Evolutionary conservation across 2,329 filamentous ascomycete genomes (phyloP), one percentile per base, ranked within the genome.

Genomic region (Nigrospora oryzae): DNA sequence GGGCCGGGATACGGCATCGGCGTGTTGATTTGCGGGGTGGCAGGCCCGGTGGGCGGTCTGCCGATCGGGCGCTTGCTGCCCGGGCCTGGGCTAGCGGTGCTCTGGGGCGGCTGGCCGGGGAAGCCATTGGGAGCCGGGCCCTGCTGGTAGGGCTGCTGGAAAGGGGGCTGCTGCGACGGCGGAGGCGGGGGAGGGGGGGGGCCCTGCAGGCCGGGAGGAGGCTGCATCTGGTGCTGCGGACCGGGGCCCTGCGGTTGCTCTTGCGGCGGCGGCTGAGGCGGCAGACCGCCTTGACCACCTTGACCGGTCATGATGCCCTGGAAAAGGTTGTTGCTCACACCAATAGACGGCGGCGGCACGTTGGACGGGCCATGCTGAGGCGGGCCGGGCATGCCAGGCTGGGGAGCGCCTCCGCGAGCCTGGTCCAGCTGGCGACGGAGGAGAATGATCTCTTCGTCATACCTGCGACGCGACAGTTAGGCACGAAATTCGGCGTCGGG

Each of bases 251-350:
- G 76, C 53, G 77, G 76, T 60, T 83, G 80, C 56, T 84, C 77
- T 65, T 83, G 81, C 56, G 79, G 77, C 38, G 67, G 66, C 30
- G 68, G 69, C 56, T 81, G 81, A 48, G 86, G 86, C 52, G 89
- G 89, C 55, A 95, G 83, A 51, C 86, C 89, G 56, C 84, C 86
- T 69, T 91, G 89, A 57, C 84, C 86, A 50, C 78, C 81, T 64
- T 83, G 82, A 52, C 91, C 91, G 45, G 90, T 82, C 88, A 98
- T 97, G 61, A 97, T 95, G 46, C 89, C 89, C 54, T 89, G 89
- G 61, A 98, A 97, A 36, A 97, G 76, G 59, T 94, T 93, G 63
- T 86, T 91, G 23, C 91, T 90, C 59, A 94, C 86, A 28, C 89
- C 88, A 54, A 97, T 86, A 41, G 88, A 90, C 33, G 93, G 91